Evolutionary conservation across 176 grass and related monocot genomes (phyloP), one percentile per base, ranked within the genome.

Genomic region (Lolium rigidum): DNA sequence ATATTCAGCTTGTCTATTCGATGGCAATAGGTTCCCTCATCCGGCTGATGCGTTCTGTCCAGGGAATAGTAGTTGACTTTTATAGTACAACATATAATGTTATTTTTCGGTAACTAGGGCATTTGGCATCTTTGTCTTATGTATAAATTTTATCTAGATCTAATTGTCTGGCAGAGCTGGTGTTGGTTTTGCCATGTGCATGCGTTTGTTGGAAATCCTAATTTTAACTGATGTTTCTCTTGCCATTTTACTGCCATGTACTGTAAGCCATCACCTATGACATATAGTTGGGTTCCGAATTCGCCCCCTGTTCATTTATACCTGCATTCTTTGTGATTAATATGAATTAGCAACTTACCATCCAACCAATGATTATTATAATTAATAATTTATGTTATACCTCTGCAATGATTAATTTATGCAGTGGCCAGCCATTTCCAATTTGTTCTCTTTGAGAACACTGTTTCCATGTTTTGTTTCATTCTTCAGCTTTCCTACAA

Each of bases 41-140:
- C 31, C 13, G 63, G 37, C 46, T 56, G 70, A 82, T 82, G 85
- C 3, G 17, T 86, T 44, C 46, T 87, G 69, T 87, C 56, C 56
- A 87, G 85, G 66, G 72, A 74, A 13, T 38, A 21, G 70, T 48
- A 81, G 73, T 62, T 15, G 57, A 76, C 15, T 80, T 7, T 80
- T 20, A 18, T 78, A 61, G 63, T 15, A 31, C 7, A 35, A 35
- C 31, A 35, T 17, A 58, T 66, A 68, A 28, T 58, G 38, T 60
- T 57, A 39, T 8, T 46, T 68, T 78, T 9, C 5, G 3, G 6
- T 83, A 76, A 38, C 55, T 26, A 56, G 43, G 35, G 31, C 20
- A 52, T 73, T 56, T 12, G 2, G 5, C 20, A 47, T 63, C 0
- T 6, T 28, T 21, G 9, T 22, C 21, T 38, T 65, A 41, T 83